A percentile compares a stretch with the other conserved stretches of the same genome.
phyloP scores from a whole-genome alignment of 78 protist species.

The Dictyostelium citrinum region DNA sequence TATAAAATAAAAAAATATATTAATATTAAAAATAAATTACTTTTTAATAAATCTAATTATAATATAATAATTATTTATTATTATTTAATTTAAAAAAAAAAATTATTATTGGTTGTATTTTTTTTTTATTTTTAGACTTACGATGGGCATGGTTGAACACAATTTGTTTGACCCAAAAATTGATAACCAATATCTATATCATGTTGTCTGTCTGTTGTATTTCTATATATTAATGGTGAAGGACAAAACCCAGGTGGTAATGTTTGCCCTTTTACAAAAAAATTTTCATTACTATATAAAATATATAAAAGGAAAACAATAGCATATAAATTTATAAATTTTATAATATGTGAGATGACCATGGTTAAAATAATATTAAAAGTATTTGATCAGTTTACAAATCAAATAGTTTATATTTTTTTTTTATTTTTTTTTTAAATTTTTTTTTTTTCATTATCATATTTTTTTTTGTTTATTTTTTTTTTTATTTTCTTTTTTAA shows the following conservation, averaged over 20 bases:
- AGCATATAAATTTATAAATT: neutral
- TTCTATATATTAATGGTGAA: constrained; percentile 6
- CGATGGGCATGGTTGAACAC: constrained; percentile 16
- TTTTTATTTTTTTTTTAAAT: neutral
- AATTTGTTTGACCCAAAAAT: neutral
- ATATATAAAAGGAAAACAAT: neutral
- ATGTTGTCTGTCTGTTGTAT: neutral
- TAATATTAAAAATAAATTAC: neutral
- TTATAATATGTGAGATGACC: neutral
- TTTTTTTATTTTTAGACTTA: neutral
- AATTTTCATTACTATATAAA: neutral
- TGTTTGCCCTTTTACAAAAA: neutral
- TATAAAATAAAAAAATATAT: neutral
- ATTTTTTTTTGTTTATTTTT: neutral
- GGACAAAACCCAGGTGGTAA: constrained; percentile 31
- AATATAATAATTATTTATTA: too few species aligned
- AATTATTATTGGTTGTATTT: too few species aligned
- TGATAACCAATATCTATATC: constrained; percentile 11
- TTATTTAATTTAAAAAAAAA: too few species aligned
- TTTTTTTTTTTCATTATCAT: neutral
- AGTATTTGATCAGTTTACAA: neutral
- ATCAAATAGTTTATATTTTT: neutral
- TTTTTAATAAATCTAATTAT: too few species aligned
- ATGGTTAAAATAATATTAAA: neutral
- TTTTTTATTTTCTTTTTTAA: neutral